phyloP scores from a whole-genome alignment of 176 grass and related monocot species.

The Urochloa ruziziensis region DNA sequence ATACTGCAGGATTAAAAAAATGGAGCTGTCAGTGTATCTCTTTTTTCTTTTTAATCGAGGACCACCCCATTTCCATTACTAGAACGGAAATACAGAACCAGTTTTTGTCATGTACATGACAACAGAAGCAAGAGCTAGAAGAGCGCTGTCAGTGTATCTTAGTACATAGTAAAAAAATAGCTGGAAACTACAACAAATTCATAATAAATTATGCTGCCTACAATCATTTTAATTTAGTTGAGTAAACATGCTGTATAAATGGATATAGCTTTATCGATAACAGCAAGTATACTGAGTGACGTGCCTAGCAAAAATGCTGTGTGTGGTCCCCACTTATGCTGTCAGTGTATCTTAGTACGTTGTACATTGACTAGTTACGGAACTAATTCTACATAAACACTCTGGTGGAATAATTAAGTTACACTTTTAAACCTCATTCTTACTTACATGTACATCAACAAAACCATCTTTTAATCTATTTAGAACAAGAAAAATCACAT shows the following conservation, averaged over 20 bases:
- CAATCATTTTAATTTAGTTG: background rate
- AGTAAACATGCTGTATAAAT: background rate
- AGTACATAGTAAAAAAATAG: too few species aligned
- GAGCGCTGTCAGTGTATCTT: too few species aligned
- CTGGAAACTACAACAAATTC: background rate
- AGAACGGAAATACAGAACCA: too few species aligned
- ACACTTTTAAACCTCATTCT: background rate
- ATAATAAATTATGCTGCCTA: background rate
- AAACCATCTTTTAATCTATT: background rate
- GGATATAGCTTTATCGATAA: background rate
- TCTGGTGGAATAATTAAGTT: background rate
- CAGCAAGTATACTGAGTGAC: background rate
- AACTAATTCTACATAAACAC: background rate
- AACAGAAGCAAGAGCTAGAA: too few species aligned
- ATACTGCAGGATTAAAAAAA: constrained; percentile 60
- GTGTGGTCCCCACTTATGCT: background rate
- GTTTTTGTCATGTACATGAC: too few species aligned
- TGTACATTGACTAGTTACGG: background rate
- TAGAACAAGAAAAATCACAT: background rate
- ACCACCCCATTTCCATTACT: too few species aligned
- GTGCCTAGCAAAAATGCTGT: background rate
- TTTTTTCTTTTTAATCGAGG: too few species aligned
- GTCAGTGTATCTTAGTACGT: background rate
- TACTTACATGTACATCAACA: background rate
- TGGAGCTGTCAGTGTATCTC: too few species aligned